phyloP scores from a whole-genome alignment of 345 rosid genomes.

The Eucalyptus fibrosa region DNA sequence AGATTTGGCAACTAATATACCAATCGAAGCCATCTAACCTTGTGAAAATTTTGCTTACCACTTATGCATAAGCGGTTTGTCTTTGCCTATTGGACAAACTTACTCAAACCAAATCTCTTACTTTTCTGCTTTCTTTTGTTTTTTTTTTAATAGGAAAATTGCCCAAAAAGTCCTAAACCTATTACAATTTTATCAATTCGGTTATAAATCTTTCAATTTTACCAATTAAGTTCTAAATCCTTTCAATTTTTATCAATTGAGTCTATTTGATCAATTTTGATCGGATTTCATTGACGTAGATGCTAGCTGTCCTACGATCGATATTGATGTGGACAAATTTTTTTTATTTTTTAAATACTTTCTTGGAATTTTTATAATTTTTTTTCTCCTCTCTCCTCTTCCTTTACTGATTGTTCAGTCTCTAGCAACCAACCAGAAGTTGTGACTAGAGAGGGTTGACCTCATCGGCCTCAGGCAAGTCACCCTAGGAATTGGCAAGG shows the following conservation, averaged over 20 bases:
- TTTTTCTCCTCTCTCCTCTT: too few species aligned
- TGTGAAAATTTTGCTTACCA: neutral
- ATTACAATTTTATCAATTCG: accelerated
- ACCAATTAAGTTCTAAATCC: accelerated
- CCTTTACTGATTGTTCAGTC: accelerated
- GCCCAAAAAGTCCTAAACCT: accelerated
- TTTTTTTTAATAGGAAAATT: too few species aligned
- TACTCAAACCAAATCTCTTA: neutral
- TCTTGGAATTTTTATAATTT: too few species aligned
- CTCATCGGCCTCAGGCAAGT: too few species aligned
- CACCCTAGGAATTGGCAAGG: too few species aligned
- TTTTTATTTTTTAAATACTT: too few species aligned
- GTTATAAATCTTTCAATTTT: too few species aligned
- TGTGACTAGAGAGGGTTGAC: too few species aligned
- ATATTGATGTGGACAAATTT: accelerated
- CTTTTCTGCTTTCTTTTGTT: neutral
- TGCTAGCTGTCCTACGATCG: accelerated
- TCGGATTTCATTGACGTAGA: accelerated
- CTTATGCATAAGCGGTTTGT: neutral
- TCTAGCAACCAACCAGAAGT: accelerated
- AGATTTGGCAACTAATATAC: neutral
- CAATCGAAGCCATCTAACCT: neutral
- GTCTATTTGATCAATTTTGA: accelerated
- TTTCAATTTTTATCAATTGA: too few species aligned
- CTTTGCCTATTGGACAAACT: neutral